Evolutionary conservation across 1,284 basidiomycete species (phyloP), one percentile per base, ranked within the genome.

Genomic region (Tilletia caries): DNA sequence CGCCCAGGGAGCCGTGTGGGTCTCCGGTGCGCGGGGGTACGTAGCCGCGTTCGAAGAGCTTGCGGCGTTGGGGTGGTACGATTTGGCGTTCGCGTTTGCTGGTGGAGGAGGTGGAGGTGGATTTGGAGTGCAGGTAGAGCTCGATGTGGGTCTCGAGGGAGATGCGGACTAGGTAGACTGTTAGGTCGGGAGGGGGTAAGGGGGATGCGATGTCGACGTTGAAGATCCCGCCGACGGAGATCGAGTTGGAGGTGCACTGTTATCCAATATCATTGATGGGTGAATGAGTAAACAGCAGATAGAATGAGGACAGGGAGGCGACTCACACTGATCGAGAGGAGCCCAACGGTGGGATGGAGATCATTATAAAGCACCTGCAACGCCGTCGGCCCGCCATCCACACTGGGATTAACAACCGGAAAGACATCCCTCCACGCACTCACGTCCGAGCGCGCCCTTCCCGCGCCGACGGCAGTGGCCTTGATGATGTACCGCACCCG

Each of bases 151-250:
- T 83, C 64, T 82, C 76, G 25, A 83, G 74, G 15, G 78, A 80
- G 1, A 83, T 74, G 15, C 81, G 71, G 20, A 82, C 80, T 4
- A 83, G 76, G 66, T 80, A 83, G 41, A 83, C 81, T 23, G 81
- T 77, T 58, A 83, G 71, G 44, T 83, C 81, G 1, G 60, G 15
- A 1, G 81, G 80, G 13, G 81, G 78, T 12, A 70, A 75, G 5
- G 81, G 81, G 1, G 78, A 80, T 73, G 82, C 79, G 50, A 83
- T 77, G 66, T 83, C 81, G 58, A 83, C 77, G 69, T 83, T 82
- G 72, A 83, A 82, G 23, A 83, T 73, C 23, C 81, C 80, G 4
- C 80, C 81, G 64, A 83, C 80, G 27, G 79, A 81, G 64, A 82
- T 81, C 72, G 80, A 81, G 76, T 82, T 79, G 23, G 79, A 77